Evolutionary conservation across 2,329 filamentous ascomycete species (phyloP).

Genomic region (Hymenoscyphus fraxineus): DNA sequence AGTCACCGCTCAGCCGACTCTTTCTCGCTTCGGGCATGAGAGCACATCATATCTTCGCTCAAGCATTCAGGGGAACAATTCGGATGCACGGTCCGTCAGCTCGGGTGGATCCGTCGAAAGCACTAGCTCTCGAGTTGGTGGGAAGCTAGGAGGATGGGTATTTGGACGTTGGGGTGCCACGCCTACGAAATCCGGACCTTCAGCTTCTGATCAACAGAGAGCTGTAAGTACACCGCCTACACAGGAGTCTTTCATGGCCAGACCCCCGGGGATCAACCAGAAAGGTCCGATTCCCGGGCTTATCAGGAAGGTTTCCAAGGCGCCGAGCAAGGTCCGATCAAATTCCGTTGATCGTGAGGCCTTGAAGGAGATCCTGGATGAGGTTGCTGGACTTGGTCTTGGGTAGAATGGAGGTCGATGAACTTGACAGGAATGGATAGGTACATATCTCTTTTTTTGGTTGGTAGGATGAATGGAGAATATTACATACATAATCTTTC

Average conservation of each 20-base stretch:
- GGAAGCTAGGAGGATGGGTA: constrained; percentile 63
- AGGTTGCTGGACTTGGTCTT: constrained; percentile 11
- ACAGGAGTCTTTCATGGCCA: constrained; percentile 39
- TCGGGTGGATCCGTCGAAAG: constrained; percentile 26
- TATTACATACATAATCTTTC: too few relatives aligned
- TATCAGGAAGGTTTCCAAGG: constrained; percentile 40
- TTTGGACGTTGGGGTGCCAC: constrained; percentile 59
- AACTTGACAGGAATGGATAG: not conserved
- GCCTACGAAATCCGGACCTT: constrained; percentile 38
- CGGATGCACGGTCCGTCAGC: constrained; percentile 33
- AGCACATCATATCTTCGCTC: constrained; percentile 55
- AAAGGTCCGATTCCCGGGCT: constrained; percentile 71
- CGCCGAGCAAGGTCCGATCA: constrained; percentile 31
- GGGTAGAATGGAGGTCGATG: not conserved
- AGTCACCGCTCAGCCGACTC: constrained; percentile 56
- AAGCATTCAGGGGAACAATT: constrained; percentile 39
- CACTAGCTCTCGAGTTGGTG: constrained; percentile 38
- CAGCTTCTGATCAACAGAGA: constrained; percentile 20
- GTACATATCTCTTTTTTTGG: not conserved
- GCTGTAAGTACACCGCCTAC: constrained; percentile 32
- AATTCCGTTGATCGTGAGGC: constrained; percentile 31
- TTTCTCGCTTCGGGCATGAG: constrained; percentile 45
- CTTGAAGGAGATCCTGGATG: constrained; percentile 29
- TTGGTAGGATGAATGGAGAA: too few relatives aligned
- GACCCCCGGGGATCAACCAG: constrained; percentile 74